Evolutionary conservation across 495 filamentous ascomycete genomes (phyloP), one percentile per base, ranked within the genome.

Genomic region (Penicillium coffeae): DNA sequence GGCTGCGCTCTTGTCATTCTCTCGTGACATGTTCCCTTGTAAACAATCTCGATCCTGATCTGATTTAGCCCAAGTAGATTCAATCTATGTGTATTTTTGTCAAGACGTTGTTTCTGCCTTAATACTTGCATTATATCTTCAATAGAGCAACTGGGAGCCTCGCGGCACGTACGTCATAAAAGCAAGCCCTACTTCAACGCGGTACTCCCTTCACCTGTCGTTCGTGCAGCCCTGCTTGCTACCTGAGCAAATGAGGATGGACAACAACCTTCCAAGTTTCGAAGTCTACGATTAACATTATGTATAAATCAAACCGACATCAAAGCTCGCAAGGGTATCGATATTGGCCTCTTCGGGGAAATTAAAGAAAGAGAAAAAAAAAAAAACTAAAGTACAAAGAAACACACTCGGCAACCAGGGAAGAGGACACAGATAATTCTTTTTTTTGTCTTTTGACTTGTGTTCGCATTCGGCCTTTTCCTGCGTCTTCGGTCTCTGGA

Each of bases 321-420:
- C 59, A 52, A 64, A 64, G 58, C 54, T 69, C 5, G 63, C 51
- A 63, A 71, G 68, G 69, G 67, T 72, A 69, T 72, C 66, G 66
- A 70, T 70, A 60, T 66, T 66, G 61, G 59, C 56, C 57, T 64
- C 63, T 58, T 54, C 38, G 39, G 30, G 44, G 41, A 53, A 54
- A 46, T 42, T 14, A 37, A 37, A 18, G 5, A 37, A n/a, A 37
- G 4, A 7, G 13, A 37, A 37, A 37, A 14, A 37, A 37, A 37
- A 45, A 34, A 52, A 38, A 59, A 60, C 35, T 59, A 56, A 55
- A 60, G 58, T 62, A 66, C 52, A 58, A 55, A 57, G 48, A 64
- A 52, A 56, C 51, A 53, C 33, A 42, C 42, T 45, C 42, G 25
- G 48, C 37, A 41, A 30, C 35, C 27, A 20, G 8, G 30, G 25